phyloP scores from a whole-genome alignment of 1,284 basidiomycete genomes.

The Puccinia polysora region DNA sequence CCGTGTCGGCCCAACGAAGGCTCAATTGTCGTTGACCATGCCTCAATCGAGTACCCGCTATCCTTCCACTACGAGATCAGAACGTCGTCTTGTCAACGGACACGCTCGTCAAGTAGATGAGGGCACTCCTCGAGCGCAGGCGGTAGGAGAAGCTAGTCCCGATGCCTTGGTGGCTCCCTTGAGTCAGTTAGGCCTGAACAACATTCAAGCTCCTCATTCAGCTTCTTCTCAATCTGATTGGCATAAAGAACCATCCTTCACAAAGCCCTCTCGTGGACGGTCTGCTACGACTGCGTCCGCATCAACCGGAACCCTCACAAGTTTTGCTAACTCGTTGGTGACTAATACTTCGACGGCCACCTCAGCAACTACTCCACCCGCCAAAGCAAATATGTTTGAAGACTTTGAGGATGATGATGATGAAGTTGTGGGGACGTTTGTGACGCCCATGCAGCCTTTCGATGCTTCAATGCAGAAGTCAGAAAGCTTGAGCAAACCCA shows the following conservation, averaged over 20 bases:
- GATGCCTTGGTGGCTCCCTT: neutral
- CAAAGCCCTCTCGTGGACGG: conserved; percentile 2
- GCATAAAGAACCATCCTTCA: neutral
- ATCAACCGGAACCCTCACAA: conserved; percentile 25
- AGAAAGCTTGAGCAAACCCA: conserved; percentile 15
- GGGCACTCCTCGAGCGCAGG: neutral
- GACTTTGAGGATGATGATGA: conserved; percentile 42
- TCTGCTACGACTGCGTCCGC: conserved; percentile 13
- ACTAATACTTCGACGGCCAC: conserved; percentile 16
- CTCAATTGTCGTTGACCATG: neutral
- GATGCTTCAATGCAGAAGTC: neutral
- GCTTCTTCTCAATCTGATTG: neutral
- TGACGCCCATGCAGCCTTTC: conserved; percentile 42
- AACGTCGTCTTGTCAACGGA: conserved; percentile 7
- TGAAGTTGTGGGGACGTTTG: conserved; percentile 40
- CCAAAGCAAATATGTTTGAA: conserved; percentile 19
- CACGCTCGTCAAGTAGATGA: conserved; percentile 6
- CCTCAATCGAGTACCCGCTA: conserved; percentile 1
- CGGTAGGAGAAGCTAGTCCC: conserved; percentile 1
- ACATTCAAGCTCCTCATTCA: conserved; percentile 3
- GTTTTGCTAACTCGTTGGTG: conserved; percentile 10
- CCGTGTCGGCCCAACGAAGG: neutral
- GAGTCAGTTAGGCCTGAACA: conserved; percentile 8
- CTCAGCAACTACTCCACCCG: neutral
- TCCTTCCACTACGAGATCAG: neutral